Evolutionary conservation across 2,329 filamentous ascomycete species (phyloP), one percentile per base, ranked within the genome.

Genomic region (Clonostachys sp.): DNA sequence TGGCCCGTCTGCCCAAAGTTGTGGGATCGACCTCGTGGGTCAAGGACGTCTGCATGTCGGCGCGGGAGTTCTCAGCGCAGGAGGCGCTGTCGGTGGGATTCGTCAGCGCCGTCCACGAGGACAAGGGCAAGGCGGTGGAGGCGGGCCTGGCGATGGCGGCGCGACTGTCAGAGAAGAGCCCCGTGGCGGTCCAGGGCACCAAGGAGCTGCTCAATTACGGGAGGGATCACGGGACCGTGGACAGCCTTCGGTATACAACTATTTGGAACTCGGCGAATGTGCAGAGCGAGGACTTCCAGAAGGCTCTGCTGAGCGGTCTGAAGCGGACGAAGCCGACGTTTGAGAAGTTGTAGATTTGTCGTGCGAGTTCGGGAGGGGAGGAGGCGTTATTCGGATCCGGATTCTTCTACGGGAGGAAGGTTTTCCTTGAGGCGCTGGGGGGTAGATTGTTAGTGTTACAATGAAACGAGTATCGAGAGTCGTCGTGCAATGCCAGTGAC

Each of bases 221-320:
- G 34, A 78, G 89, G 57, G 91, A 95, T 64, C 82, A 91, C 63
- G 75, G 77, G 3, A 81, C 95, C 30, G 80, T 79, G 42, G 90
- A 95, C 56, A 89, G 85, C 42, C 68, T 97, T 63, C 81, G 81
- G 49, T 96, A 96, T 66, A 95, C 91, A 5, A 78, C 81, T 12
- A 77, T 94, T 2, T 96, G 91, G 92, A 97, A 97, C 61, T 80
- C 83, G 56, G 87, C 83, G 3, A 87, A 88, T 60, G 62, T 96
- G 57, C 91, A 96, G 72, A 87, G 89, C 7, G 72, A 75, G 45
- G 92, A 97, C 72, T 78, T 96, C 41, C 71, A 81, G 60, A 72
- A 77, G 50, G 90, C 91, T 1, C 73, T 96, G 62, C 61, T 87
- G 62, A 89, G 87, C 38, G 87, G 87, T 9, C 63, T 96, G 53